These are phyloP conservation scores for Serendipita indica DNA, from an alignment of 768 basidiomycete genomes.

Conservation along the genomic window DNA sequence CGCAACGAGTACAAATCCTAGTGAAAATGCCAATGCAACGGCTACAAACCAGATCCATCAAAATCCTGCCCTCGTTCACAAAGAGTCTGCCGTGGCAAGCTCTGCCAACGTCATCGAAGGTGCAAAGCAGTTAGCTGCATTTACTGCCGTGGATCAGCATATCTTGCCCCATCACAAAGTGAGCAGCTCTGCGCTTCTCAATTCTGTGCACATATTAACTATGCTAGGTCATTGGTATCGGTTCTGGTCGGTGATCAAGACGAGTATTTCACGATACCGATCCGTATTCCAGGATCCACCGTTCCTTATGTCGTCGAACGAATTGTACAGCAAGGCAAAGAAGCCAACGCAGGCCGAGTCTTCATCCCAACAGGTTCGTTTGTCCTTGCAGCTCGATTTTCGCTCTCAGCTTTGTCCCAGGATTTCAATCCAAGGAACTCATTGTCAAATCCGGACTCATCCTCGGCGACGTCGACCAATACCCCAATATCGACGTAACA, in stretches of 20 bases:
- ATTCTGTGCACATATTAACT: conserved; percentile 1
- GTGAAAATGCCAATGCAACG: background rate
- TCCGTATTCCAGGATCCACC: conserved; percentile 50
- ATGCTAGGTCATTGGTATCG: conserved; percentile 73
- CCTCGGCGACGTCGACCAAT: conserved; percentile 83
- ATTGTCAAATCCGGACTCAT: conserved; percentile 65
- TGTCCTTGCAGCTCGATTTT: background rate
- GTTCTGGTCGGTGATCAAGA: conserved; percentile 41
- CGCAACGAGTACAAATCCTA: conserved; percentile 1
- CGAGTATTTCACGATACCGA: conserved; percentile 11
- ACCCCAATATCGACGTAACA: conserved; percentile 83
- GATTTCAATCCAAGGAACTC: conserved; percentile 92
- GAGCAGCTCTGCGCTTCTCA: conserved; percentile 14
- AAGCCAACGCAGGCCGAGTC: conserved; percentile 61
- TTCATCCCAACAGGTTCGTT: conserved; percentile 75
- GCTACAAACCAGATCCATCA: background rate
- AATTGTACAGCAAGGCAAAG: conserved; percentile 68
- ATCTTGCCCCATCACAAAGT: conserved; percentile 72
- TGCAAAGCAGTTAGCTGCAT: conserved; percentile 83
- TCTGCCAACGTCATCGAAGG: conserved; percentile 39
- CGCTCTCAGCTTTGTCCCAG: conserved; percentile 21
- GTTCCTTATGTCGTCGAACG: conserved; percentile 95
- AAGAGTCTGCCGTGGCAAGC: background rate
- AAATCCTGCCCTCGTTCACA: background rate
- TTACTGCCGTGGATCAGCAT: conserved; percentile 85